phyloP scores from a whole-genome alignment of 768 basidiomycete species.

The Saitozyma sp. region DNA sequence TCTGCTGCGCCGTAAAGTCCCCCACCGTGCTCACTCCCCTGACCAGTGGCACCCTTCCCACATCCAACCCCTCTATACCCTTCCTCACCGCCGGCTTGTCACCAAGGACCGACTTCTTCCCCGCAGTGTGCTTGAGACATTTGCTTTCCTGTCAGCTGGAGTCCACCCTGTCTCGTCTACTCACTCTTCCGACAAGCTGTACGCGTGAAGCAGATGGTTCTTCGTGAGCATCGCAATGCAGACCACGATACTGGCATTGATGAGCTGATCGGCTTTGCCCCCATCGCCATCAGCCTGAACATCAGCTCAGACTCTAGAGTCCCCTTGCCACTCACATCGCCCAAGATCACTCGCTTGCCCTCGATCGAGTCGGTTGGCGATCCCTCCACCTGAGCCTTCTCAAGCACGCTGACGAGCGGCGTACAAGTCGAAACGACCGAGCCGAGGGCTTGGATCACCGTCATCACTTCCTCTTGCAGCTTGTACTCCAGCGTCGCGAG shows the following conservation, averaged over 20 bases:
- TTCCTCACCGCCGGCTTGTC: conserved; percentile 74
- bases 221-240: conserved; percentile 87
- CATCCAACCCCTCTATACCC: conserved; percentile 64
- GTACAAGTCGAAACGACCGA: conserved; percentile 58
- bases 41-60: conserved; percentile 68
- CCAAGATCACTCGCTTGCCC: conserved; percentile 55
- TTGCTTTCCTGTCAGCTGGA: conserved; percentile 61
- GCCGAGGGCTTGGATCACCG: conserved; percentile 67
- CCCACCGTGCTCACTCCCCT: conserved; percentile 60
- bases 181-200: conserved; percentile 88
- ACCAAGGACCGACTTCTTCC: conserved; percentile 86
- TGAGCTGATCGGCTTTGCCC: conserved; percentile 20
- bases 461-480: conserved; percentile 86
- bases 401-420: conserved; percentile 72
- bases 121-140: conserved; percentile 80
- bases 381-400: conserved; percentile 75
- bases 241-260: conserved; percentile 65
- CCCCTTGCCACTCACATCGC: conserved; percentile 10
- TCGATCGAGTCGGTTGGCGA: conserved; percentile 69
- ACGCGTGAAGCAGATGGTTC: conserved; percentile 76
- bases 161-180: conserved; percentile 44
- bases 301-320: background rate
- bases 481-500: conserved; percentile 91
- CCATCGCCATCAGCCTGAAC: conserved; percentile 8
- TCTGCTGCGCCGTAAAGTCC: conserved; percentile 66